Evolutionary conservation across 1,284 basidiomycete genomes (phyloP).

Genomic region (Tremellales sp.): DNA sequence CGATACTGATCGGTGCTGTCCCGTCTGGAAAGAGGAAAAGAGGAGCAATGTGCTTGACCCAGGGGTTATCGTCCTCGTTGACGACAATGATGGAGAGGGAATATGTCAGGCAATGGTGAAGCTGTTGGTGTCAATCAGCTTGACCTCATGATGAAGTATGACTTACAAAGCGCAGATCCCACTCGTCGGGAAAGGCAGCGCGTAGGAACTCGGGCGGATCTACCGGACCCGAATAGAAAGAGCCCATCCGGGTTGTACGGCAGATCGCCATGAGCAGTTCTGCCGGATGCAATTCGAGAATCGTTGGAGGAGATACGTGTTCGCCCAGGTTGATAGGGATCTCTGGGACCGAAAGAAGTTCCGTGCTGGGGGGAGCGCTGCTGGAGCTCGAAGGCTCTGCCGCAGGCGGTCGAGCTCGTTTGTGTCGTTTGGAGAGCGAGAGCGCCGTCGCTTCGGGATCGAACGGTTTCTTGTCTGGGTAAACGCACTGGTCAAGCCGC

Average conservation of each 20-base stretch:
- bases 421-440: slow-evolving; percentile 25
- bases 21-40: slow-evolving; percentile 35
- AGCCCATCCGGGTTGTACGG: slow-evolving; percentile 38
- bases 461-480: slow-evolving; percentile 35
- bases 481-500: slow-evolving; percentile 27
- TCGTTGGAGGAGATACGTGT: slow-evolving; percentile 4
- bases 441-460: slow-evolving; percentile 23
- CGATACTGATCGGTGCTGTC: slow-evolving; percentile 22
- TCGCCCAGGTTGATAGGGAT: background rate
- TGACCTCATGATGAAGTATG: background rate
- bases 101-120: slow-evolving; percentile 43
- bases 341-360: background rate
- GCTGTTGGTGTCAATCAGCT: slow-evolving; percentile 17
- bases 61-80: slow-evolving; percentile 39
- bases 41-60: slow-evolving; percentile 36
- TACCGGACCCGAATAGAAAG: slow-evolving; percentile 34
- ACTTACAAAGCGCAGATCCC: slow-evolving; percentile 38
- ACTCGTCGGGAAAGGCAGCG: slow-evolving; percentile 27
- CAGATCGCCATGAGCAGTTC: slow-evolving; percentile 37
- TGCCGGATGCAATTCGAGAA: slow-evolving; percentile 21
- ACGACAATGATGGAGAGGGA: slow-evolving; percentile 39
- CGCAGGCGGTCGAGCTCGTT: background rate
- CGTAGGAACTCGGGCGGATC: slow-evolving; percentile 37
- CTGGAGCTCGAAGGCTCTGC: background rate
- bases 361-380: too few relatives aligned